Percentiles rank a stretch among this genome's conserved stretches.
Evolutionary conservation across 345 rosid species (phyloP).

Genomic region (Salix suchowensis): DNA sequence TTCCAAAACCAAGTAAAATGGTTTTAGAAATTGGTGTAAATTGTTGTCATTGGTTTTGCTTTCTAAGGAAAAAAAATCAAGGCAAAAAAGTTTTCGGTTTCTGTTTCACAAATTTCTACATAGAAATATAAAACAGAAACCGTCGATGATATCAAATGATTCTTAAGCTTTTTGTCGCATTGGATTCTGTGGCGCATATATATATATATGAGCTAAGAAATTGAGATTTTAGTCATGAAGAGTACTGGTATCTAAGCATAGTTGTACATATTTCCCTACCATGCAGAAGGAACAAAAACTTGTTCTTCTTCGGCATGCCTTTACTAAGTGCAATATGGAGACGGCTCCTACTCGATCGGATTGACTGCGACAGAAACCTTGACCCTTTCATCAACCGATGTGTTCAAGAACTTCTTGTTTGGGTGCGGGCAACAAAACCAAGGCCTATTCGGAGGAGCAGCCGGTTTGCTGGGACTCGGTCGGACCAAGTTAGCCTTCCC

Average conservation of each 20-base stretch:
- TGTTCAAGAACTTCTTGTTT: constrained; percentile 15
- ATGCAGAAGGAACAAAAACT: neutral
- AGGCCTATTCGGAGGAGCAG: constrained; percentile 1
- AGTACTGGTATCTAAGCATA: neutral
- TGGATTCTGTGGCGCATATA: too few species aligned
- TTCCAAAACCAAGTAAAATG: too few species aligned
- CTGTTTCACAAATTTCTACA: too few species aligned
- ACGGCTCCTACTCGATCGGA: constrained; percentile 8
- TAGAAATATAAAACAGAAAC: too few species aligned
- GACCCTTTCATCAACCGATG: neutral
- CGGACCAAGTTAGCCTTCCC: constrained; percentile 9
- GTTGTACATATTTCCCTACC: neutral
- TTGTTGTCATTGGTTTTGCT: too few species aligned
- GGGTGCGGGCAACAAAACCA: constrained; percentile 31
- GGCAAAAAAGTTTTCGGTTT: too few species aligned
- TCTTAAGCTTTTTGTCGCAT: too few species aligned
- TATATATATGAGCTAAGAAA: too few species aligned
- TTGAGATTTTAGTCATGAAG: too few species aligned
- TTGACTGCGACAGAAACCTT: constrained; percentile 12
- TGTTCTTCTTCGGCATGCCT: constrained; percentile 19
- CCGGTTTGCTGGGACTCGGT: constrained; percentile 16
- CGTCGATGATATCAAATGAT: too few species aligned
- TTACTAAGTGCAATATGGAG: constrained; percentile 17
- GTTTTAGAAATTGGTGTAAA: too few species aligned
- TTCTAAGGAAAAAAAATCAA: too few species aligned